Evolutionary conservation across 306 rosid genomes (phyloP).

Genomic region (Cicer chorassanicum): DNA sequence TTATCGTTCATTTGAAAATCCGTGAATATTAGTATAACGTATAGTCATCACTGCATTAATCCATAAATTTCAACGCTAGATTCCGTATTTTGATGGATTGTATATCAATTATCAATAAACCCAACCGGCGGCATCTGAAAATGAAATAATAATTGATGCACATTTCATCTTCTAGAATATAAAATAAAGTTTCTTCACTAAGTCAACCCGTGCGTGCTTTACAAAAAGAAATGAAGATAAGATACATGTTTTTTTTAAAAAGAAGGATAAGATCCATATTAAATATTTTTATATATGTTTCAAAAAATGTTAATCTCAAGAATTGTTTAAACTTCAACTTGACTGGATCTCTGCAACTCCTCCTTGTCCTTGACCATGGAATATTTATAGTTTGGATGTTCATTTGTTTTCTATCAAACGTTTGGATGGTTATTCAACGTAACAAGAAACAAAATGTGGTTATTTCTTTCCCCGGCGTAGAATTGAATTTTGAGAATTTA

Average conservation of each 20-base stretch:
- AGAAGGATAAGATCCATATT: background rate
- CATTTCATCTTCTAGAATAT: background rate
- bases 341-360: background rate
- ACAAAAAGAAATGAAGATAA: constrained; percentile 24
- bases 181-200: constrained; percentile 17
- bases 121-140: background rate
- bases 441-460: background rate
- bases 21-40: constrained; percentile 11
- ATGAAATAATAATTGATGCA: background rate
- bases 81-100: constrained; percentile 31
- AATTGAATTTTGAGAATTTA: no score
- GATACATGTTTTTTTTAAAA: no score
- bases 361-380: background rate
- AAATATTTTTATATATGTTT: background rate
- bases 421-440: background rate
- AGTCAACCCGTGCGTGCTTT: constrained; percentile 41
- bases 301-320: background rate
- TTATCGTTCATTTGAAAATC: background rate
- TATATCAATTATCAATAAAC: background rate
- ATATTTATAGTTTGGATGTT: background rate
- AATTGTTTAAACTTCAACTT: background rate
- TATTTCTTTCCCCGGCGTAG: no score
- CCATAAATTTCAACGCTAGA: background rate
- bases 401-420: no score
- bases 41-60: background rate